Evolutionary conservation across 2,329 filamentous ascomycete genomes (phyloP), one percentile per base, ranked within the genome.

Genomic region (Monosporascus sp.): DNA sequence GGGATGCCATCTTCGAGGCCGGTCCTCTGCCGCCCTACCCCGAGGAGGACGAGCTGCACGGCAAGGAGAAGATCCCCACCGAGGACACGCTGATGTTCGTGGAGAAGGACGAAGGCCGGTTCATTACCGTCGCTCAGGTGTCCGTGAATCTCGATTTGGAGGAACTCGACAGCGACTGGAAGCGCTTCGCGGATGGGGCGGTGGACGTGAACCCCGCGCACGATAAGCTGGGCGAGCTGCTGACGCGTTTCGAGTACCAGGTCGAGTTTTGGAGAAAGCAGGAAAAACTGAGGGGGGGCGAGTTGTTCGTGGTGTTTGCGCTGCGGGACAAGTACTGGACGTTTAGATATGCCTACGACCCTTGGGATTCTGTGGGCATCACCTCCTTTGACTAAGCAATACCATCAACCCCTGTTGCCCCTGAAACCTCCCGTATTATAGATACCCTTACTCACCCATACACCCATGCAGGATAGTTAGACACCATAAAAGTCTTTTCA

Each of bases 1-100:
- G 16, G 3, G 52, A 20, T 31, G 22, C 22, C 16, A 43, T 45
- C 40, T 19, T 16, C 19, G 55, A 60, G 48, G 22, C 53, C 22
- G 57, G 59, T 22, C 53, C 56, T 27, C 48, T 61, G 49, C 57
- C 54, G 1, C 44, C 52, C 6, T 51, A 55, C 27, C 55, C 54
- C 24, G 46, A 51, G n/a, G 50, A 48, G 19, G 47, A 57, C 48
- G 48, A 49, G 22, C 27, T 49, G 31, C 48, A 49, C 20, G 58
- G 58, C 53, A 53, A 50, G 37, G 54, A 56, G 48, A 38, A 43
- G 24, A 54, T 61, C 7, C 54, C 59, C 2, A 37, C 53, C 22
- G 59, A 59, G 52, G 57, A 61, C 40, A 59, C 57, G 38, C 26
- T 55, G 45, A 46, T 58, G 37, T 54, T 57, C 44, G 35, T 59